Base-by-base conservation (phyloP, 495 filamentous ascomycete species). In the Baudoinia panamericana region DNA sequence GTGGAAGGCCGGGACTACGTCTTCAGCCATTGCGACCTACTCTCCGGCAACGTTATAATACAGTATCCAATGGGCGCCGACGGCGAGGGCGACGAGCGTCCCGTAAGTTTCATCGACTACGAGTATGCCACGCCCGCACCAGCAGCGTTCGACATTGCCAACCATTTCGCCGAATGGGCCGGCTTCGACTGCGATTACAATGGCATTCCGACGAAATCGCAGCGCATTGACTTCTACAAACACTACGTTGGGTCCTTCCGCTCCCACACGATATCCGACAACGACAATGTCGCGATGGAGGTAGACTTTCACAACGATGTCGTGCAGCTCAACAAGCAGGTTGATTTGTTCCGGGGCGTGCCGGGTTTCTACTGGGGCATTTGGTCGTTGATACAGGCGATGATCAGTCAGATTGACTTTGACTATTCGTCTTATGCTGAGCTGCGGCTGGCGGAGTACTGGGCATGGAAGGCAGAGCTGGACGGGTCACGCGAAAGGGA, bases 111-210 rank as follows among this genome's bases (percentile, higher is more conserved):
- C 58, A 96, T 99, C 54, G 90, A 99, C 62, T 99, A 96, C 64
- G 90, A 99, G 63, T 64, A 65, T 40, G 84, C 88, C 7, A 86
- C 84, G 0, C 85, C 92, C 2, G 86, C 86, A 6, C 90, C 92
- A 0, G 83, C 87, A 11, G 84, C 90, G n/a, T 99, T 99, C 59
- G 90, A 99, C 57, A 74, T 99, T 41, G 79, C 90, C n/a, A 99
- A 99, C 67, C 90, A 99, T 67, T 88, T 99, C 56, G 84, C 92
- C 29, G 90, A 99, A 66, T 99, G 90, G 88, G 87, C 79, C 38
- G 90, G 90, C 41, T 93, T 93, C 54, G 83, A 90, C 49, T 99
- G 90, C 70, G 86, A 99, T 58, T 84, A 76, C 60, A 75, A 63
- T 47, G 76, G 78, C 54, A 69, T 95, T 29, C 90, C 90, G 2